These are phyloP conservation scores for Trypanosoma platydactyli DNA, from an alignment of 208 protist species.

Conservation along the genomic window DNA sequence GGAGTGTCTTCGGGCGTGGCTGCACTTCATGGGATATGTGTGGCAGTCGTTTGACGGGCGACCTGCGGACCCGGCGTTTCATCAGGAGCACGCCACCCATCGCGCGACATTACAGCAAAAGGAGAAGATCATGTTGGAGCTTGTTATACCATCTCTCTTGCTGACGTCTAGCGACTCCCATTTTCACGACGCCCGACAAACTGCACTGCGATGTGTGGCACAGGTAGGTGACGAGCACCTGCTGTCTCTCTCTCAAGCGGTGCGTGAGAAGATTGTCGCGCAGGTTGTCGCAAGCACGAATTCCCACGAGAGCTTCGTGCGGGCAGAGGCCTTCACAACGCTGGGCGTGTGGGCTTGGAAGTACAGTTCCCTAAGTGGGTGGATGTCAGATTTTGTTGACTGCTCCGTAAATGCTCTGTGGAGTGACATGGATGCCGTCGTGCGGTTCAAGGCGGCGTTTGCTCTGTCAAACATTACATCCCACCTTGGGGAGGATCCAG, in stretches of 20 bases:
- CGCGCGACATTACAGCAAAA: slow-evolving; percentile 61
- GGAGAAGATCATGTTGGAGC: slow-evolving; percentile 32
- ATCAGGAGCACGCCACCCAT: slow-evolving; percentile 22
- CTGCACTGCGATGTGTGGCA: slow-evolving; percentile 69
- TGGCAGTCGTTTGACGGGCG: slow-evolving; percentile 82
- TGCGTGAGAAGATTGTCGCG: slow-evolving; percentile 35
- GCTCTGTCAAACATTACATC: slow-evolving; percentile 71
- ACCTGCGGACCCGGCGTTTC: slow-evolving; percentile 61
- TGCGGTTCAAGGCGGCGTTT: slow-evolving; percentile 79
- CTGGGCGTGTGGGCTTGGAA: slow-evolving; percentile 80
- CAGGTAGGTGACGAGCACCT: slow-evolving; percentile 74
- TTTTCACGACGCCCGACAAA: slow-evolving; percentile 38
- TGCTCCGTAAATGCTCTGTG: slow-evolving; percentile 40
- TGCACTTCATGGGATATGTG: slow-evolving; percentile 84
- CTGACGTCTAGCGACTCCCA: slow-evolving; percentile 1
- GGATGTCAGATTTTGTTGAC: slow-evolving; percentile 42
- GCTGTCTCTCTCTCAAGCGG: slow-evolving; percentile 10
- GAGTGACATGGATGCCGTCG: slow-evolving; percentile 39
- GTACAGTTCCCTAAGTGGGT: slow-evolving; percentile 57
- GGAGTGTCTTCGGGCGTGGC: slow-evolving; percentile 73
- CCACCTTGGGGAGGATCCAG: slow-evolving; percentile 20
- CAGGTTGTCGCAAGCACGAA: slow-evolving; percentile 38
- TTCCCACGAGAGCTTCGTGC: slow-evolving; percentile 37
- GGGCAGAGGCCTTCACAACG: slow-evolving; percentile 73
- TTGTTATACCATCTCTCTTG: slow-evolving; percentile 52